Percentiles rank a stretch among this genome's conserved stretches.
Evolutionary conservation across 139 green algal genomes (phyloP).

Genomic region (Coccomyxa sp.): DNA sequence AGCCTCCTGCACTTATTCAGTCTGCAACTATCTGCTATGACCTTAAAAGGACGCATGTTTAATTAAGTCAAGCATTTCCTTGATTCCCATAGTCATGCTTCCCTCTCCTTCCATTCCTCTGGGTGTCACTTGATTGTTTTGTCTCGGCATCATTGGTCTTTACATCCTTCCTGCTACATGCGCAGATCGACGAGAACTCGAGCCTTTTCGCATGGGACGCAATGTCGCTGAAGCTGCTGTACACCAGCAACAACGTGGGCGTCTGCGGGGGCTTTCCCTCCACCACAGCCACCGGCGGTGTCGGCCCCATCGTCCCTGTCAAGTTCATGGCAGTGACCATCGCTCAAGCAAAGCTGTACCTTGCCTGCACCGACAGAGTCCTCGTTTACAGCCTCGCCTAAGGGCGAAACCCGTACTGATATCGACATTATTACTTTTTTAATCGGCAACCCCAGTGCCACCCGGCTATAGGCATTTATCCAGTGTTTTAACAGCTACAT

Average conservation of each 20-base stretch:
- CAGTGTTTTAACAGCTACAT: too few relatives aligned
- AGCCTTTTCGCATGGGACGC: background rate
- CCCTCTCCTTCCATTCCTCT: background rate
- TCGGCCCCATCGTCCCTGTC: background rate
- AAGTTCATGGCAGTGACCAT: background rate
- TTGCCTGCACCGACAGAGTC: background rate
- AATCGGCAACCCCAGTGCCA: too few relatives aligned
- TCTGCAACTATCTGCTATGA: background rate
- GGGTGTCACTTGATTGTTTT: background rate
- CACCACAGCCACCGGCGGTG: background rate
- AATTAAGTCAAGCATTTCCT: background rate
- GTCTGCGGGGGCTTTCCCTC: background rate
- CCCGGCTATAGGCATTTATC: too few relatives aligned
- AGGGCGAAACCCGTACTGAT: background rate
- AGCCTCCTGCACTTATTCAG: background rate
- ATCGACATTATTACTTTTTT: background rate
- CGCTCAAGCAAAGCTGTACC: background rate
- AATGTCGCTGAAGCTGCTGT: constrained; percentile 1
- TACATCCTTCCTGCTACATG: background rate
- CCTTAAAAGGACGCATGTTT: background rate
- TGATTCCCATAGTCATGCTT: background rate
- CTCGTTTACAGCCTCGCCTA: background rate
- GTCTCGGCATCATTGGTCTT: background rate
- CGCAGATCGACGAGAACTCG: background rate
- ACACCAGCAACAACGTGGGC: background rate